phyloP scores from a whole-genome alignment of 306 rosid species.

The Carpinus viminea region DNA sequence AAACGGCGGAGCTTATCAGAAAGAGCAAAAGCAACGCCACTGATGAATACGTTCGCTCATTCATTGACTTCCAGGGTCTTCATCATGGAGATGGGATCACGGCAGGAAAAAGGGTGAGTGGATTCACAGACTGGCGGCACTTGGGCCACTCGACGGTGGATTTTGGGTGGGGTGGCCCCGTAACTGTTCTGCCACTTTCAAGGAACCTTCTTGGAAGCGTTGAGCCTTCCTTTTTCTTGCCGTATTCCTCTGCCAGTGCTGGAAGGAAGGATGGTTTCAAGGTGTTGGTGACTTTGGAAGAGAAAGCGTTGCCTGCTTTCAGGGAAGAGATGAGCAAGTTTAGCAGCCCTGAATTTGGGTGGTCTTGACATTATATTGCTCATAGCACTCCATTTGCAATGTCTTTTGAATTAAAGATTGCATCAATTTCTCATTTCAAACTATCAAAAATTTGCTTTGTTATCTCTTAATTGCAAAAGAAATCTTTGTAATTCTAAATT shows the following conservation, averaged over 20 bases:
- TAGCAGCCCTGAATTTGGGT: constrained; percentile 21
- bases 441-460: too few species aligned
- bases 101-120: constrained; percentile 70
- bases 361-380: too few species aligned
- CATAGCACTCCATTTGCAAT: too few species aligned
- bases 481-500: too few species aligned
- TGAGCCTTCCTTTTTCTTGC: constrained; percentile 86
- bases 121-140: constrained; percentile 93
- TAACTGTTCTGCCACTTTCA: constrained; percentile 73
- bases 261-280: constrained; percentile 58
- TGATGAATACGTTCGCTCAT: constrained; percentile 71
- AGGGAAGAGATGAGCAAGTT: constrained; percentile 57
- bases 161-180: constrained; percentile 96
- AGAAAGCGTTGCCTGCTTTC: constrained; percentile 59
- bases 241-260: constrained; percentile 42
- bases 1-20: constrained; percentile 65
- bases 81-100: constrained; percentile 68
- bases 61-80: constrained; percentile 62
- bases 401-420: too few species aligned
- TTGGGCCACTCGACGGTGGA: constrained; percentile 82
- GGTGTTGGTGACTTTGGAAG: constrained; percentile 54
- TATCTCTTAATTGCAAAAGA: too few species aligned
- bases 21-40: constrained; percentile 68
- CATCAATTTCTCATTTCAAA: too few species aligned
- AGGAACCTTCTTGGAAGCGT: constrained; percentile 69